Evolutionary conservation across 441 rosid genomes (phyloP).

Genomic region (Croton setiger): DNA sequence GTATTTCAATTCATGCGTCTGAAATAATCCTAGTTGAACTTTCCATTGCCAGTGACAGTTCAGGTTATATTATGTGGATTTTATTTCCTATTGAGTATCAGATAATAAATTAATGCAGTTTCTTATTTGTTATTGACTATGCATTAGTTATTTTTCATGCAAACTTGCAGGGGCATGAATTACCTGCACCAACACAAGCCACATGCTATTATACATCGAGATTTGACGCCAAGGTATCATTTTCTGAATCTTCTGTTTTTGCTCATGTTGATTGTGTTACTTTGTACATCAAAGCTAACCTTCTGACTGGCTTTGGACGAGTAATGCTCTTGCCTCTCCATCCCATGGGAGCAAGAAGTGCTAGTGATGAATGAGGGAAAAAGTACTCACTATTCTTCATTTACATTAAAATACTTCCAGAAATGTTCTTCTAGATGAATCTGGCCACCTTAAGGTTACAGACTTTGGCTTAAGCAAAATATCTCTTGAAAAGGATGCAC

Average conservation of each 20-base stretch:
- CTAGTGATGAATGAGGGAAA: neutral
- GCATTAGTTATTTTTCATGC: neutral
- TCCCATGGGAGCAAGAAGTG: neutral
- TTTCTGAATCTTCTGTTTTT: slow-evolving; percentile 6
- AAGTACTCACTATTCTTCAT: slow-evolving; percentile 1
- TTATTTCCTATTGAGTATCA: slow-evolving; percentile 10
- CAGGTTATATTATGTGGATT: neutral
- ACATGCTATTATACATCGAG: slow-evolving; percentile 57
- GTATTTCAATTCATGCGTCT: neutral
- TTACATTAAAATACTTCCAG: slow-evolving; percentile 23
- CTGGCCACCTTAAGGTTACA: slow-evolving; percentile 65
- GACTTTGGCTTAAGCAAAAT: slow-evolving; percentile 68
- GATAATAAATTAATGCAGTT: neutral
- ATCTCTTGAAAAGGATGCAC: slow-evolving; percentile 52
- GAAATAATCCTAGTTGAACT: slow-evolving; percentile 2
- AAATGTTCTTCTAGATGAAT: slow-evolving; percentile 57
- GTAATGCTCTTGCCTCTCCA: neutral
- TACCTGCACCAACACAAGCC: slow-evolving; percentile 66
- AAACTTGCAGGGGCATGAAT: slow-evolving; percentile 58
- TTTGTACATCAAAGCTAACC: neutral
- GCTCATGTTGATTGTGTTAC: slow-evolving; percentile 1
- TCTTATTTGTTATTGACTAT: neutral
- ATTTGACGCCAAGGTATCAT: slow-evolving; percentile 57
- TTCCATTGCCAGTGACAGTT: neutral
- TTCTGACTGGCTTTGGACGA: neutral